Evolutionary conservation across 2,329 filamentous ascomycete genomes (phyloP).

Genomic region (Plectosphaerella cucumerina): DNA sequence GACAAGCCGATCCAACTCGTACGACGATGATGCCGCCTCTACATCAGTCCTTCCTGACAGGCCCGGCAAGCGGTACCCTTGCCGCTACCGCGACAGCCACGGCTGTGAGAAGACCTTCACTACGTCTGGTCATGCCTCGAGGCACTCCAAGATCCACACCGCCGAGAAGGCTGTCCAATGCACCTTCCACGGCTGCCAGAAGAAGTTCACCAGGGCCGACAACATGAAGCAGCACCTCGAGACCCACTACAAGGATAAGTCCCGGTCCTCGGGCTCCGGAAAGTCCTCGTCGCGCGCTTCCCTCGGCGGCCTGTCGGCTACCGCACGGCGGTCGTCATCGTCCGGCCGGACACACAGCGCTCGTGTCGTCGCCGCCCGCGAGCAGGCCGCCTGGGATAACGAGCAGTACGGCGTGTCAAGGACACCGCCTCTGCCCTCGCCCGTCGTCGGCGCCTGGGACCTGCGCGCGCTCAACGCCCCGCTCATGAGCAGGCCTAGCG

Average conservation of each 20-base stretch:
- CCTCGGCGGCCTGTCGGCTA: constrained; percentile 15
- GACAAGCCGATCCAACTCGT: constrained; percentile 42
- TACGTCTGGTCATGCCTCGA: constrained; percentile 79
- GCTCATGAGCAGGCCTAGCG: constrained; percentile 39
- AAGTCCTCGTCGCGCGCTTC: constrained; percentile 21
- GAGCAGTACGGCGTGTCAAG: constrained; percentile 28
- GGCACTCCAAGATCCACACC: constrained; percentile 80
- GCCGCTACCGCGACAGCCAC: constrained; percentile 66
- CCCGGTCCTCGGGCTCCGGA: constrained; percentile 31
- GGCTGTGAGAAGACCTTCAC: constrained; percentile 78
- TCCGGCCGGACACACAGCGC: constrained; percentile 26
- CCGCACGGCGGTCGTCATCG: constrained; percentile 23
- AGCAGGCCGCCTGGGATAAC: constrained; percentile 34
- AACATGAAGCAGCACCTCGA: constrained; percentile 86
- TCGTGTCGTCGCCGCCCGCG: constrained; percentile 16
- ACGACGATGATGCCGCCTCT: constrained; percentile 45
- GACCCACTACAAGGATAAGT: constrained; percentile 67
- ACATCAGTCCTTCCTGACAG: constrained; percentile 36
- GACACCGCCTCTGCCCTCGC: constrained; percentile 20
- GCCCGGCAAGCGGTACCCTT: constrained; percentile 66
- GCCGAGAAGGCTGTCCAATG: constrained; percentile 72
- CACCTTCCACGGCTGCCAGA: constrained; percentile 66
- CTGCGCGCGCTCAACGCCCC: constrained; percentile 40
- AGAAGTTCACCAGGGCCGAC: constrained; percentile 77
- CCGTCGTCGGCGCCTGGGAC: constrained; percentile 34